phyloP scores from a whole-genome alignment of 2,329 filamentous ascomycete species.

The Acrodontium crateriforme region DNA sequence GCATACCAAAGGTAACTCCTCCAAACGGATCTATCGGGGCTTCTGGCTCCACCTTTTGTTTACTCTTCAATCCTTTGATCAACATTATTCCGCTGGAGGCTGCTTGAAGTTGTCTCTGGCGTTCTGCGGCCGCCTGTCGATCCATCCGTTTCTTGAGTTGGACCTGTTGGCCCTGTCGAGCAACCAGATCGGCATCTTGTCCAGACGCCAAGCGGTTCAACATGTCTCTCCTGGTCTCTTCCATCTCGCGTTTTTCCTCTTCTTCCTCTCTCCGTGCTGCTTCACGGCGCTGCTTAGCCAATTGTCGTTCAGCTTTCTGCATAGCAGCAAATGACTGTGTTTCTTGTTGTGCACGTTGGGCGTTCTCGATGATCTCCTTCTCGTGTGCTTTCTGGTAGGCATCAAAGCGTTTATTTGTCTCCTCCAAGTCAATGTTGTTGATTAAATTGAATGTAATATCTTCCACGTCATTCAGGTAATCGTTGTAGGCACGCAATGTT shows the following conservation, averaged over 20 bases:
- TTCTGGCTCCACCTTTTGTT: slow-evolving; percentile 45
- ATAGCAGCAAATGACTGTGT: slow-evolving; percentile 31
- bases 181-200: slow-evolving; percentile 43
- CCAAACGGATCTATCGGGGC: slow-evolving; percentile 81
- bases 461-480: slow-evolving; percentile 90
- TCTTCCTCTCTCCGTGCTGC: slow-evolving; percentile 55
- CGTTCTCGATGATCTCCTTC: slow-evolving; percentile 39
- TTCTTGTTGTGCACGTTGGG: slow-evolving; percentile 34
- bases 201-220: slow-evolving; percentile 55
- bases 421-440: slow-evolving; percentile 52
- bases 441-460: slow-evolving; percentile 81
- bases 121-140: slow-evolving; percentile 38
- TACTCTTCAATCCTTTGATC: slow-evolving; percentile 67
- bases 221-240: slow-evolving; percentile 52
- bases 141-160: slow-evolving; percentile 59
- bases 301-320: slow-evolving; percentile 50
- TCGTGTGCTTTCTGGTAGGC: slow-evolving; percentile 63
- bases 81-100: slow-evolving; percentile 36
- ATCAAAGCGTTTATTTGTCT: slow-evolving; percentile 44
- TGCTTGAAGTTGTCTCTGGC: slow-evolving; percentile 26
- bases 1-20: slow-evolving; percentile 51
- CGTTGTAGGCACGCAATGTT: slow-evolving; percentile 68
- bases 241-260: slow-evolving; percentile 51
- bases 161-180: slow-evolving; percentile 42
- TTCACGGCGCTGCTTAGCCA: slow-evolving; percentile 47